These are phyloP conservation scores for Lyophyllum semitale DNA, from an alignment of 768 basidiomycete genomes.

Conservation along the genomic window DNA sequence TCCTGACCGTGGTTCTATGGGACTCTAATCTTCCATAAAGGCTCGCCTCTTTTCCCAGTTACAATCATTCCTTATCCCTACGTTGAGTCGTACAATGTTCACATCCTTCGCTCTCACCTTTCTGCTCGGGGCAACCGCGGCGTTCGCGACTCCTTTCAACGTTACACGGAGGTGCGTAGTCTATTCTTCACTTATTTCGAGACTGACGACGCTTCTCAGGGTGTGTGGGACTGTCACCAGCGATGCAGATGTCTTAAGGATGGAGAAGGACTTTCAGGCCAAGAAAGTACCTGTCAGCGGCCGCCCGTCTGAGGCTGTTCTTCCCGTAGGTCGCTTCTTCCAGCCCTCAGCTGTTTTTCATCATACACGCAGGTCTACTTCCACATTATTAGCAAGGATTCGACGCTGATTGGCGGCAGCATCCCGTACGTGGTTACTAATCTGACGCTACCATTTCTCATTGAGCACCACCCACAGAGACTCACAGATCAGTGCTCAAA, in stretches of 20 bases:
- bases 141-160: conserved; percentile 28
- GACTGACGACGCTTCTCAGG: conserved; percentile 16
- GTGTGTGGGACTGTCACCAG: conserved; percentile 40
- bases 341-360: neutral
- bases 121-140: conserved; percentile 26
- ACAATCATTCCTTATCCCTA: too few species aligned
- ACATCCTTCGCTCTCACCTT: conserved; percentile 25
- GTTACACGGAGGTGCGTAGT: conserved; percentile 19
- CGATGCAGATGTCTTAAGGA: conserved; percentile 31
- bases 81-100: too few species aligned
- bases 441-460: conserved; percentile 1
- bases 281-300: conserved; percentile 33
- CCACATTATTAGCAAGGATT: conserved; percentile 35
- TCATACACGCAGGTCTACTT: conserved; percentile 34
- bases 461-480: conserved; percentile 27
- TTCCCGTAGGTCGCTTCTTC: conserved; percentile 15
- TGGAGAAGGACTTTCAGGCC: conserved; percentile 43
- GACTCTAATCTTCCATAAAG: too few species aligned
- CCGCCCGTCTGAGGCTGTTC: conserved; percentile 12
- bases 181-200: neutral
- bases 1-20: too few species aligned
- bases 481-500: conserved; percentile 36
- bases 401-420: conserved; percentile 36
- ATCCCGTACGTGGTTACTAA: conserved; percentile 34
- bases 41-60: too few species aligned